A percentile compares a stretch with the other conserved stretches of the same genome.
phyloP scores from a whole-genome alignment of 2,329 filamentous ascomycete genomes.

The Diplodia sapinea region DNA sequence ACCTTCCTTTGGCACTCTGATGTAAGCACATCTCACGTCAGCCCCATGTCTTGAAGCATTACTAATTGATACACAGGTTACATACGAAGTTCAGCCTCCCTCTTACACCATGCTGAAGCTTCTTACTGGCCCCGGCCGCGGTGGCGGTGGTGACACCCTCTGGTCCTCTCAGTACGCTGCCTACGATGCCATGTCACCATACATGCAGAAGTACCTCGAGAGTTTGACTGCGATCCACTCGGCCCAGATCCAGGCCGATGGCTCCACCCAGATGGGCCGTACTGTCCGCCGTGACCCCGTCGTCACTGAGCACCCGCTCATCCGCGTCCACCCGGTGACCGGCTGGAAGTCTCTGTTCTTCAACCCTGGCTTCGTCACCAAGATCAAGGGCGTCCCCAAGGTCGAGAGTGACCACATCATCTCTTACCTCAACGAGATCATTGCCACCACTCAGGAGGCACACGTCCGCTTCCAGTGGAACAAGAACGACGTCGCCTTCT shows the following conservation, averaged over 20 bases:
- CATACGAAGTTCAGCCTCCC: constrained; percentile 63
- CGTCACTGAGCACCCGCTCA: constrained; percentile 61
- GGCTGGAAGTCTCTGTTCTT: constrained; percentile 67
- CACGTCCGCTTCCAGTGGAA: constrained; percentile 71
- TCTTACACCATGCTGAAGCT: constrained; percentile 64
- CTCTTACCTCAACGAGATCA: constrained; percentile 59
- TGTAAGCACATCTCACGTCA: constrained; percentile 43
- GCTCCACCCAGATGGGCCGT: constrained; percentile 57
- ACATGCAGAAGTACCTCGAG: constrained; percentile 65
- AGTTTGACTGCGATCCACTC: constrained; percentile 63
- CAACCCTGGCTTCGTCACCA: constrained; percentile 64
- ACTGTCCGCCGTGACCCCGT: constrained; percentile 60
- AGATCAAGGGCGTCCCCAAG: constrained; percentile 64
- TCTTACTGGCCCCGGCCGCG: constrained; percentile 59
- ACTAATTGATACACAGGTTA: constrained; percentile 49
- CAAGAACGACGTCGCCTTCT: constrained; percentile 69
- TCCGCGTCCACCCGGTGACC: constrained; percentile 66
- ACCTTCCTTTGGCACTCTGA: constrained; percentile 63
- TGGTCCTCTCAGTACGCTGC: constrained; percentile 65
- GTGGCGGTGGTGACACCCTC: constrained; percentile 63
- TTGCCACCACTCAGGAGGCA: constrained; percentile 67
- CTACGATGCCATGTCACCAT: constrained; percentile 61
- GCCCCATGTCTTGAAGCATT: constrained; percentile 32
- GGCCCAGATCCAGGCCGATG: constrained; percentile 60
- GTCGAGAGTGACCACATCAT: constrained; percentile 61